Base-by-base conservation (phyloP, 768 basidiomycete genomes). In the Boletus subparvulus region DNA sequence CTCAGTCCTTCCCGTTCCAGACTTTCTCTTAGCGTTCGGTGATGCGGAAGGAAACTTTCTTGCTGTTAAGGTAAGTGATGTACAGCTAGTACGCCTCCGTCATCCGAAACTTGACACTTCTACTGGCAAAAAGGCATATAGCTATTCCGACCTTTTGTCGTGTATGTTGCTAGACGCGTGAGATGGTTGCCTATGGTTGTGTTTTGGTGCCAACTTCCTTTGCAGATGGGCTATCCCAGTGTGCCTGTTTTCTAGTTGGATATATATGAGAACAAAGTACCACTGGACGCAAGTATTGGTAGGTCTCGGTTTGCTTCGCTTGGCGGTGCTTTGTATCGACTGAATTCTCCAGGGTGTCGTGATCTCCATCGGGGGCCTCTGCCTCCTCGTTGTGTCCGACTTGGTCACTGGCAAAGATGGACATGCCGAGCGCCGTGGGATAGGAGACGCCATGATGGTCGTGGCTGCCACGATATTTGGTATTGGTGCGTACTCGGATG, bases 151-250 rank as follows among this genome's bases (percentile, higher is more conserved):
- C 62, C 77, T 94, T 6, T 76, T 94, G 37, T 94, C 92, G 0
- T 92, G 90, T 66, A 93, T 93, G 90, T 80, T 94, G n/a, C 84
- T 94, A 43, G 90, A 92, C 65, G 89, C 92, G 84, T 90, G 65
- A 65, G 83, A 58, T 36, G 6, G 19, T 26, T 9, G 28, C 13
- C 36, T 13, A 17, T 45, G 21, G 26, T 13, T 24, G 0, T 21
- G 11, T 53, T 12, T 36, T n/a, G 43, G 19, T 36, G 47, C 26
- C n/a, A 50, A 50, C 53, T 13, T 19, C 28, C 41, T 42, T 62
- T 52, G 19, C 26, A 90, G 88, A 39, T 93, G 91, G 92, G 88
- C 92, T 0, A 94, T 93, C 54, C 92, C 92, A 16, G 82, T 90
- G 19, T 94, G 92, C 72, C 75, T 94, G 63, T 78, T 90, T 69